Evolutionary conservation across 306 rosid genomes (phyloP).

Genomic region (Herpetospermum pedunculosum): DNA sequence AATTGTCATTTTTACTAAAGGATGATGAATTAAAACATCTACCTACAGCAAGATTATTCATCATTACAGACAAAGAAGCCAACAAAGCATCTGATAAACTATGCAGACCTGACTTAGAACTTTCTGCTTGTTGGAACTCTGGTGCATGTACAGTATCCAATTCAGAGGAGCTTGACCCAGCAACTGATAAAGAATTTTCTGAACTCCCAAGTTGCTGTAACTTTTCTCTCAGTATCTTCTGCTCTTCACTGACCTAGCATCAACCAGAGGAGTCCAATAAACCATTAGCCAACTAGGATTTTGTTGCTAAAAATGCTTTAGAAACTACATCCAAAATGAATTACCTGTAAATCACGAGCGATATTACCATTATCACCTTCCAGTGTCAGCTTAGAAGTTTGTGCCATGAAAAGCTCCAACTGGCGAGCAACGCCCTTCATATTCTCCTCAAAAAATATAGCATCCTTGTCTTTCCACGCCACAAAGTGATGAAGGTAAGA

Average conservation of each 20-base stretch:
- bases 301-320: not conserved
- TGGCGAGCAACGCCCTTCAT: conserved; percentile 93
- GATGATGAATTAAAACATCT: conserved; percentile 12
- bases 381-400: conserved; percentile 72
- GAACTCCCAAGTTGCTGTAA: conserved; percentile 57
- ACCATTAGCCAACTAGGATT: not conserved
- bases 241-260: conserved; percentile 50
- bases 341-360: conserved; percentile 78
- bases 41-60: conserved; percentile 33
- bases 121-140: not conserved
- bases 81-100: conserved; percentile 10
- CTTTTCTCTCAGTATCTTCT: conserved; percentile 58
- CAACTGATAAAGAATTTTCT: conserved; percentile 49
- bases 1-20: conserved; percentile 8
- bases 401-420: conserved; percentile 86
- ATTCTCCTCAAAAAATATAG: conserved; percentile 66
- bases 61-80: conserved; percentile 28
- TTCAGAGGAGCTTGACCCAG: not conserved
- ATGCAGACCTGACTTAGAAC: conserved; percentile 5
- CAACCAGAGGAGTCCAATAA: not conserved
- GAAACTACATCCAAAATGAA: conserved; percentile 21
- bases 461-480: conserved; percentile 89
- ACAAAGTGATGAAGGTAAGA: conserved; percentile 73
- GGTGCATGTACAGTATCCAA: not conserved
- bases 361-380: conserved; percentile 41